Evolutionary conservation across 2,329 filamentous ascomycete species (phyloP).

Genomic region (Pseudopyricularia javanii): DNA sequence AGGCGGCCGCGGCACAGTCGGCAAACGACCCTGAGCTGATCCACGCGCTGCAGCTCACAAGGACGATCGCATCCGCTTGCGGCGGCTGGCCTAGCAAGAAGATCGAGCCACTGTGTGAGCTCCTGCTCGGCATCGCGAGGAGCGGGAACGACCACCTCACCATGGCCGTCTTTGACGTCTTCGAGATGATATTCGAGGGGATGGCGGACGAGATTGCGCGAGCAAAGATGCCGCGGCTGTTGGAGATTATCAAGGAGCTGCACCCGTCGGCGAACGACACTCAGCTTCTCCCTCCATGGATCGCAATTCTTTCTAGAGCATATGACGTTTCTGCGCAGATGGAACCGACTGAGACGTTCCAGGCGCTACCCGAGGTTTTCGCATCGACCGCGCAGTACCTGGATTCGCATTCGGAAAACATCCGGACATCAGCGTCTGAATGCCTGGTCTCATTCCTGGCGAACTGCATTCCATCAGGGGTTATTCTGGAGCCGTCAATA

Average conservation of each 20-base stretch:
- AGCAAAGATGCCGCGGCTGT: slow-evolving; percentile 74
- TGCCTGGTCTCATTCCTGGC: slow-evolving; percentile 87
- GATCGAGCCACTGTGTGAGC: slow-evolving; percentile 82
- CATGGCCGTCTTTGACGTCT: slow-evolving; percentile 92
- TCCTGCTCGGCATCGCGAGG: slow-evolving; percentile 77
- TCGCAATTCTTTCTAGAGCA: slow-evolving; percentile 85
- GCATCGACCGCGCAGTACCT: slow-evolving; percentile 69
- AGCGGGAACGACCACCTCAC: slow-evolving; percentile 92
- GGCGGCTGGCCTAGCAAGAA: slow-evolving; percentile 95
- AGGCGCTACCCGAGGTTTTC: slow-evolving; percentile 79
- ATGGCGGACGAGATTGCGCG: slow-evolving; percentile 85
- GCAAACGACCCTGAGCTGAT: slow-evolving; percentile 74
- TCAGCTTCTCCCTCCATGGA: slow-evolving; percentile 89
- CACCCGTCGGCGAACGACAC: slow-evolving; percentile 89
- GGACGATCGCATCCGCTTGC: slow-evolving; percentile 74
- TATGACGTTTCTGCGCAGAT: slow-evolving; percentile 90
- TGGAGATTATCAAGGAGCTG: slow-evolving; percentile 85
- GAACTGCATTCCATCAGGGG: slow-evolving; percentile 74
- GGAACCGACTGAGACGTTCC: slow-evolving; percentile 80
- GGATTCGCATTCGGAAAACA: slow-evolving; percentile 79
- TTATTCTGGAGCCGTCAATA: slow-evolving; percentile 77
- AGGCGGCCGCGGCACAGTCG: slow-evolving; percentile 38
- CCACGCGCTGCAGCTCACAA: slow-evolving; percentile 83
- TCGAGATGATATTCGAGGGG: slow-evolving; percentile 89
- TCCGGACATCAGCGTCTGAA: slow-evolving; percentile 86